These are phyloP conservation scores for Xanthoparmelia taractica DNA, from an alignment of 495 filamentous ascomycete species.

Conservation along the genomic window DNA sequence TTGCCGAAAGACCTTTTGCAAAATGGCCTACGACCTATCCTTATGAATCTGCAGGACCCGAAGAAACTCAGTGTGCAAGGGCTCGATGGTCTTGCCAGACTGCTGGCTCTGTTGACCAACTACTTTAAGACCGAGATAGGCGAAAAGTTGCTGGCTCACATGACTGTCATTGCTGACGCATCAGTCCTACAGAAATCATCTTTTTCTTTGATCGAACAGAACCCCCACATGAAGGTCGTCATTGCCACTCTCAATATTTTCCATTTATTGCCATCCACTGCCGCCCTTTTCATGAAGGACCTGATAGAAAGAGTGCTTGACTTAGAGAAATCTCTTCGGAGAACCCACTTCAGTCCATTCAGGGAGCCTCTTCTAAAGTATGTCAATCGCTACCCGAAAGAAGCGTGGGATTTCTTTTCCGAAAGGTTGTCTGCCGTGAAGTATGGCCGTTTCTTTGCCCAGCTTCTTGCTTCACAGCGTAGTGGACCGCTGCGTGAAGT, in stretches of 20 bases:
- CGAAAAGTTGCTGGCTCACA: slow-evolving; percentile 78
- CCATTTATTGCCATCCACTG: slow-evolving; percentile 81
- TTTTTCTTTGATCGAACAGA: slow-evolving; percentile 88
- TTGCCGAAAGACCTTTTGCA: slow-evolving; percentile 93
- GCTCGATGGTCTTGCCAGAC: slow-evolving; percentile 80
- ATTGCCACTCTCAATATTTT: slow-evolving; percentile 93
- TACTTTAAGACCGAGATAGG: slow-evolving; percentile 99
- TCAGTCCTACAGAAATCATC: slow-evolving; percentile 77
- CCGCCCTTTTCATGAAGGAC: slow-evolving; percentile 80
- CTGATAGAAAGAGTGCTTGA: slow-evolving; percentile 83
- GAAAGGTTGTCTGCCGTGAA: slow-evolving; percentile 68
- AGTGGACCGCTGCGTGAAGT: slow-evolving; percentile 68
- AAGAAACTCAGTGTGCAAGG: slow-evolving; percentile 83
- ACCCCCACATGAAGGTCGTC: slow-evolving; percentile 82
- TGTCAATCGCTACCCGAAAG: slow-evolving; percentile 83
- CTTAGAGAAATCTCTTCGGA: slow-evolving; percentile 73
- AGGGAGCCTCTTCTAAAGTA: slow-evolving; percentile 87
- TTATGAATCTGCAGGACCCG: slow-evolving; percentile 92
- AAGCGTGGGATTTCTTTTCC: slow-evolving; percentile 72
- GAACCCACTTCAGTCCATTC: slow-evolving; percentile 92
- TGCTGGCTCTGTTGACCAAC: slow-evolving; percentile 85
- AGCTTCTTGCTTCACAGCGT: slow-evolving; percentile 70
- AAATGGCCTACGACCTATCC: slow-evolving; percentile 83
- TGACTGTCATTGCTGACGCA: slow-evolving; percentile 82
- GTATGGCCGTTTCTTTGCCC: slow-evolving; percentile 90